Conservation (phyloP, 305 asterid species). For the Lippia alba region DNA sequence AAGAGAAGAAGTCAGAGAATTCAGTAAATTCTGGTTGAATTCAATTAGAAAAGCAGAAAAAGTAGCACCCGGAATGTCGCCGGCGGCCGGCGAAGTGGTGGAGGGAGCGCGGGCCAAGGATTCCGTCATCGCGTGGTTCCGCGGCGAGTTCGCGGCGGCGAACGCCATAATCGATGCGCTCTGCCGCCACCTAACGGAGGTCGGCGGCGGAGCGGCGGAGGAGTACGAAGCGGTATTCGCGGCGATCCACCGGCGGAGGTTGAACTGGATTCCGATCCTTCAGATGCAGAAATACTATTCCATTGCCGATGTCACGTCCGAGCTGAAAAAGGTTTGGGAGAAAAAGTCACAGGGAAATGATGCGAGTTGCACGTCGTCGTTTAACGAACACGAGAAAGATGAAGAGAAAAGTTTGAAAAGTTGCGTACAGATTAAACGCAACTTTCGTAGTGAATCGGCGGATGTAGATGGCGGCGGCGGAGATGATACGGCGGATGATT, state of each 20-base stretch:
- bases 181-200: conserved; percentile 54
- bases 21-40: too few species aligned
- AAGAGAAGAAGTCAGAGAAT: too few species aligned
- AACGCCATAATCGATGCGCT: conserved; percentile 81
- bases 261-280: conserved; percentile 82
- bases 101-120: conserved; percentile 58
- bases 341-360: conserved; percentile 37
- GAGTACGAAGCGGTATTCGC: conserved; percentile 55
- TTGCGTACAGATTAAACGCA: conserved; percentile 21
- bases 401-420: conserved; percentile 32
- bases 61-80: conserved; percentile 49
- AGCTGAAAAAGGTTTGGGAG: conserved; percentile 59
- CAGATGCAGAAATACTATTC: conserved; percentile 75
- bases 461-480: too few species aligned
- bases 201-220: conserved; percentile 50
- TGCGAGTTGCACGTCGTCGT: not conserved
- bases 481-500: conserved; percentile 38
- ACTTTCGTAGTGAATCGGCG: too few species aligned
- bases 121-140: conserved; percentile 69
- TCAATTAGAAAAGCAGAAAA: too few species aligned
- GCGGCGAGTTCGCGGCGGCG: conserved; percentile 85
- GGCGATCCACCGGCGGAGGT: conserved; percentile 64
- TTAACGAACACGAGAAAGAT: not conserved
- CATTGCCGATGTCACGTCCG: conserved; percentile 60
- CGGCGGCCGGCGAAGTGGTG: conserved; percentile 51